phyloP scores from a whole-genome alignment of 805 yeast species.

The Candida hispaniensis region DNA sequence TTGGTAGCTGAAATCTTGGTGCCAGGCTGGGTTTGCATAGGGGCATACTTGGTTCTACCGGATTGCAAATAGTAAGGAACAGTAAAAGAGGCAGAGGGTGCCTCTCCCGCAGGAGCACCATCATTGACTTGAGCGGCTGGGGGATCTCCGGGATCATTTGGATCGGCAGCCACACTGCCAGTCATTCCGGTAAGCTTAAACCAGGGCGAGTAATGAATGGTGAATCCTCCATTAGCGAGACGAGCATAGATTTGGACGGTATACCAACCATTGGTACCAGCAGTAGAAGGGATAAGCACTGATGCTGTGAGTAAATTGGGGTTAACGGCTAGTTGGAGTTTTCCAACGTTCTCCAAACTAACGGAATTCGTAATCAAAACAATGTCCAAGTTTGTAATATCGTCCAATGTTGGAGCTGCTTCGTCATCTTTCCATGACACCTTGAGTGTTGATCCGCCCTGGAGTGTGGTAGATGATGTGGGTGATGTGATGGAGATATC shows the following conservation, averaged over 20 bases:
- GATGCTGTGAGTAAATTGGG: slow-evolving; percentile 4
- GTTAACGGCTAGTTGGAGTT: slow-evolving; percentile 4
- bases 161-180: slow-evolving; percentile 42
- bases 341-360: not conserved
- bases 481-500: slow-evolving; percentile 42
- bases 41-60: slow-evolving; percentile 71
- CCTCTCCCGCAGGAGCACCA: slow-evolving; percentile 33
- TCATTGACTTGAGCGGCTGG: slow-evolving; percentile 34
- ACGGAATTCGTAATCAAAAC: slow-evolving; percentile 55
- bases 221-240: slow-evolving; percentile 33
- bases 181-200: slow-evolving; percentile 61
- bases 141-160: slow-evolving; percentile 36
- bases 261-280: slow-evolving; percentile 55
- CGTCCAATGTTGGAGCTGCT: slow-evolving; percentile 35
- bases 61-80: slow-evolving; percentile 71
- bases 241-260: slow-evolving; percentile 59
- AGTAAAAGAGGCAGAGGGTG: slow-evolving; percentile 43
- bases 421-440: slow-evolving; percentile 53
- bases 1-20: slow-evolving; percentile 44
- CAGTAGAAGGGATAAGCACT: slow-evolving; percentile 24
- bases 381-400: slow-evolving; percentile 40
- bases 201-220: slow-evolving; percentile 59
- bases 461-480: slow-evolving; percentile 30
- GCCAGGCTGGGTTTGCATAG: slow-evolving; percentile 88
- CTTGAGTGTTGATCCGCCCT: slow-evolving; percentile 30